Base-by-base conservation (phyloP, 192 early-diverging fungal genomes). In the Coemansia sp. region DNA sequence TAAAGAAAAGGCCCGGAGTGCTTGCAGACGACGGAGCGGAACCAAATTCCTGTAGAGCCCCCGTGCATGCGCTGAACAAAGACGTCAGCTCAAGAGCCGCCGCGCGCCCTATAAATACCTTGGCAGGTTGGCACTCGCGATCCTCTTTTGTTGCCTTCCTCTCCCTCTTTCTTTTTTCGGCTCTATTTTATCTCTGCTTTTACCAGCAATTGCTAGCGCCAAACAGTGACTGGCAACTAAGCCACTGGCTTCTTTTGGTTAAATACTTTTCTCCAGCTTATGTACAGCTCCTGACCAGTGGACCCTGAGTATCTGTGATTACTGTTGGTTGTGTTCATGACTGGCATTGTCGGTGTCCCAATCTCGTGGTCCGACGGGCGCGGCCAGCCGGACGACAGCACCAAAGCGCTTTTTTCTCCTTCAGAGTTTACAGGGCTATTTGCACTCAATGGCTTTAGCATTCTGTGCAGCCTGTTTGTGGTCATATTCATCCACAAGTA, bases 401-500 rank as follows among this genome's bases (percentile, higher is more conserved):
- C 50, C 35, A 15, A 52, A 11, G 62, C 75, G 24, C 65, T 72
- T 17, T 77, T 77, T 35, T 53, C 54, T 2, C 52, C 52, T 2
- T 49, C 62, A 41, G 75, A 77, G 57, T 69, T 62, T 19, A 62
- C 45, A 5, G 75, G 75, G 29, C 60, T 77, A 3, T 69, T 66
- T 55, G 63, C 68, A 22, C 62, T 77, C 38, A 77, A 77, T 25
- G 59, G 75, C 8, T 60, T 72, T 41, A 77, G 75, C 59, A 77
- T 72, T 21, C 57, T 77, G 8, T 72, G 69, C 35, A 77, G 75
- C 51, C 52, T 77, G 37, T 71, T 72, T 51, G 75, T 72, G 43
- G 69, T 68, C 11, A 56, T 60, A 10, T 77, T 77, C 52, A 77
- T 77, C 45, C 75, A 77, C 65, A 72, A 71, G 66, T 77, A 77